Percentiles rank a stretch among this genome's conserved stretches.
Conservation (phyloP, 805 yeast genomes). For the Wickerhamomyces ciferrii region DNA sequence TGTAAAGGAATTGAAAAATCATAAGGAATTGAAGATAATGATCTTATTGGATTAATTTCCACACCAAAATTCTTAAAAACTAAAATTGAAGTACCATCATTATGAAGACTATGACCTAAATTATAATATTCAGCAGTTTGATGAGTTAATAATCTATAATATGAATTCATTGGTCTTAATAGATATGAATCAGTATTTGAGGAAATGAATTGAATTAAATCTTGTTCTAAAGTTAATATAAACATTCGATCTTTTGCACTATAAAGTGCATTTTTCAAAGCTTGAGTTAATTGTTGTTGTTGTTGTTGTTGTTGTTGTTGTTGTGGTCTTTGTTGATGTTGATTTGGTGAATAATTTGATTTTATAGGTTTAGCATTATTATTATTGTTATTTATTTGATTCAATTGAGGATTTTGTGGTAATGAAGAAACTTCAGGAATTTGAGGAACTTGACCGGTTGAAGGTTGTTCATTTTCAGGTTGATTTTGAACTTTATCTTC, state of each 20-base stretch:
- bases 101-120: constrained; percentile 49
- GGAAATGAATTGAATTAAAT: constrained; percentile 39
- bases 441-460: background rate
- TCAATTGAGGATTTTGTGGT: background rate
- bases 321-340: background rate
- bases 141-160: constrained; percentile 61
- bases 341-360: background rate
- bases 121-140: constrained; percentile 65
- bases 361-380: background rate
- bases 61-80: constrained; percentile 32
- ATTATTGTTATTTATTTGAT: background rate
- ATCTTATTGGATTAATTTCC: constrained; percentile 10
- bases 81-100: constrained; percentile 41
- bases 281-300: constrained; percentile 14
- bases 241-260: constrained; percentile 44
- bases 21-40: constrained; percentile 10
- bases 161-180: constrained; percentile 53
- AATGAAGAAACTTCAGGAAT: background rate
- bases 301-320: background rate
- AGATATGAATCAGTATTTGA: constrained; percentile 33
- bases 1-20: constrained; percentile 15
- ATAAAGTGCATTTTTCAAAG: constrained; percentile 34
- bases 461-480: background rate
- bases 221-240: constrained; percentile 42
- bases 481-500: background rate